Evolutionary conservation across 345 rosid genomes (phyloP), one percentile per base, ranked within the genome.

Genomic region (Ceriops decandra): DNA sequence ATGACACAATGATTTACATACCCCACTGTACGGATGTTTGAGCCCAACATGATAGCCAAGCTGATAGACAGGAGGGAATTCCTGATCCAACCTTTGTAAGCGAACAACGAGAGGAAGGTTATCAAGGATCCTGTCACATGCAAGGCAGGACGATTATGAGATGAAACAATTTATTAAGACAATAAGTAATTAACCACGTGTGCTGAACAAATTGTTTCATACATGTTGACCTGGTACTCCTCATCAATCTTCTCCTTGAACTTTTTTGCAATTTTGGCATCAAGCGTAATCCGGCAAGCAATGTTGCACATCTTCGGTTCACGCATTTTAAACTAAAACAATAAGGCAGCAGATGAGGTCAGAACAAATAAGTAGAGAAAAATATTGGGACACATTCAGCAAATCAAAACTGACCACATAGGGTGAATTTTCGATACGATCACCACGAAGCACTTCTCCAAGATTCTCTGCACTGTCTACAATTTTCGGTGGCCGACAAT

Each of bases 381-480:
- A 47, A 24, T 24, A 5, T 17, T 26, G 21, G 56, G 21, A 26
- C 30, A 19, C 16, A 51, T 59, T 52, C 52, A 24, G 51, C 38
- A 59, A 30, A 30, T 59, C 36, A 52, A 27, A 64, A 85, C 87
- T 71, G 61, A 90, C 98, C 86, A 72, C 85, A 69, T 82, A 93
- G 62, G 92, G 87, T 4, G 98, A 90, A 79, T 93, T 93, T 42
- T 93, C 98, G 26, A 93, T 93, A 2, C 97, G 92, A 74, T 93
- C 98, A 60, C 98, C 98, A 7, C 98, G 98, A 61, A 93, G 97
- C 19, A 93, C 98, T 84, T 93, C 98, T 32, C 98, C 97, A 60
- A 93, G 98, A 83, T 93, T 93, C 84, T 93, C 98, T 30, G 98
- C 85, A 72, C 93, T 93, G 79, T 93, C 98, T 22, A 87, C 74